Percentiles rank a stretch among this genome's conserved stretches.
These are phyloP conservation scores for Chenopodium quinoa DNA, from an alignment of 148 eudicot species.

Conservation along the genomic window DNA sequence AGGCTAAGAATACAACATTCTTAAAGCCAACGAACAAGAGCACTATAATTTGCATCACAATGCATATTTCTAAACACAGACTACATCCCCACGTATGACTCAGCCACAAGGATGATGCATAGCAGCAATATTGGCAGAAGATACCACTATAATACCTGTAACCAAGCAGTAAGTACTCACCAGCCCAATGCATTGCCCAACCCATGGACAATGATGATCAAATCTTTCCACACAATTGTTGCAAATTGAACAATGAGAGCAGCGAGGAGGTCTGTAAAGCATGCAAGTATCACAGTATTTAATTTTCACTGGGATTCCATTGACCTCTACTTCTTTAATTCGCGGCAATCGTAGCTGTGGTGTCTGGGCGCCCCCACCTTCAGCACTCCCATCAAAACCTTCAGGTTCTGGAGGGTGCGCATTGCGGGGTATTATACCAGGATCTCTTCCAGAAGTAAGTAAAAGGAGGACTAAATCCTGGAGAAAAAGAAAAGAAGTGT, in stretches of 20 bases:
- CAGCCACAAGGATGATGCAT: not conserved
- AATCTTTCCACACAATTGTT: conserved; percentile 97
- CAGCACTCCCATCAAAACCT: conserved; percentile 67
- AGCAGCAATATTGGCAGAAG: not conserved
- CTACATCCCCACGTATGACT: not conserved
- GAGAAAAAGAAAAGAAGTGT: conserved; percentile 10
- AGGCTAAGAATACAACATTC: not conserved
- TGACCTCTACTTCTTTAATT: conserved; percentile 89
- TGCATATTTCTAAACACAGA: not conserved
- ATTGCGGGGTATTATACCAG: conserved; percentile 96
- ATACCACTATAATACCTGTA: not conserved
- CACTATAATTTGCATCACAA: not conserved
- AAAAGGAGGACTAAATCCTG: conserved; percentile 85
- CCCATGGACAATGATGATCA: conserved; percentile 99
- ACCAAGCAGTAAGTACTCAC: conserved; percentile 40
- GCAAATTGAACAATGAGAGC: conserved; percentile 99
- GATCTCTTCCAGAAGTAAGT: conserved; percentile 95
- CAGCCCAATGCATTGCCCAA: conserved; percentile 98
- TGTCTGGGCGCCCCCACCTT: conserved; percentile 78
- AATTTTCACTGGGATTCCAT: conserved; percentile 86
- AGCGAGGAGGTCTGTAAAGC: conserved; percentile 98
- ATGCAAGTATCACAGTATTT: conserved; percentile 99
- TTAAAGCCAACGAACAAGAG: not conserved
- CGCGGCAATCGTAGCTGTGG: conserved; percentile 94
- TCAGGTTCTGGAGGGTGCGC: conserved; percentile 97